Evolutionary conservation across 73 alveolate species (phyloP), one percentile per base, ranked within the genome.

Genomic region (Uronychia setigera): DNA sequence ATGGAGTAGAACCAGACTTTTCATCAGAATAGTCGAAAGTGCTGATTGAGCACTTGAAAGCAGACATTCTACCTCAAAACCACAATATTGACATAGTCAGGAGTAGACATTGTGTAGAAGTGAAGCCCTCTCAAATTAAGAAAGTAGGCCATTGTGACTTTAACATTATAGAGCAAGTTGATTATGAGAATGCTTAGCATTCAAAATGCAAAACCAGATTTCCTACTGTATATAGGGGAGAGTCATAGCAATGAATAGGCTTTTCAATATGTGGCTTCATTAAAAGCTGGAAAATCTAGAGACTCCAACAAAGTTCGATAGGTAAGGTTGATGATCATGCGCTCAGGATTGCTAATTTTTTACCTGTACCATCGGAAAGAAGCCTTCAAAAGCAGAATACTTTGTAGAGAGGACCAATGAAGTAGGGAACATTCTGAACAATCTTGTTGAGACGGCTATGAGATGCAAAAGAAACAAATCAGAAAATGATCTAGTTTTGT

Each of bases 301-400:
- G 5, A 46, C 19, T 46, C 67, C 67, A 46, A 46, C n/a, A 46
- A 46, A 46, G 67, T 46, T 19, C 5, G 19, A 19, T 19, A 5
- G 5, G 67, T 46, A 46, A 46, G 67, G n/a, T 19, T 19, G 19
- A 46, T 46, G 67, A 19, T 46, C 67, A 46, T n/a, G n/a, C n/a
- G n/a, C 67, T 19, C 67, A 46, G 67, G 88, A 46, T 60, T 81
- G 82, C 0, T 83, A 35, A 74, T 88, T 82, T 80, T 88, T 75
- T 58, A 80, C 96, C 31, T 77, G 94, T 33, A 93, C 97, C 59
- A 82, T 93, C 34, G 95, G 89, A 58, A 93, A 89, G 85, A 93
- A 93, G 78, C 97, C 97, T 58, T 83, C 95, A 32, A 59, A 83
- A 57, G 97, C 97, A 26, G 90, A 85, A 46, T 85, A 78, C 85